A percentile compares a stretch with the other conserved stretches of the same genome.
Evolutionary conservation across 1,284 basidiomycete species (phyloP).

Genomic region (Tetrapyrgos nigripes): DNA sequence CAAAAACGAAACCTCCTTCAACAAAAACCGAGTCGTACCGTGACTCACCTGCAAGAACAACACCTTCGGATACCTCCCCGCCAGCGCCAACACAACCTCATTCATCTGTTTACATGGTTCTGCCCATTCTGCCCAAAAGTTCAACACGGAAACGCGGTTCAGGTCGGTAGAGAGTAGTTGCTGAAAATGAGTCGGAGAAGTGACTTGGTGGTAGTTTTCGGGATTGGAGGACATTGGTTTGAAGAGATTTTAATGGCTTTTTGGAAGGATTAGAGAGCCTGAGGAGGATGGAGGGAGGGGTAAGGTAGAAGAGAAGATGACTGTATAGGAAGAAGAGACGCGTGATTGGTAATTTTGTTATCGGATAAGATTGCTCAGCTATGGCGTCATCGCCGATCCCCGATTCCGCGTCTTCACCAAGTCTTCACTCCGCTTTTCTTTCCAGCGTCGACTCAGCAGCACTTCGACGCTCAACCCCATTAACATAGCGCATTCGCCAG

Average conservation of each 20-base stretch:
- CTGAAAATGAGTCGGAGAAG: constrained; percentile 78
- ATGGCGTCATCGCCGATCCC: not conserved
- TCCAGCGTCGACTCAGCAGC: too few relatives aligned
- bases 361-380: constrained; percentile 6
- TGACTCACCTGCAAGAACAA: constrained; percentile 74
- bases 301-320: too few relatives aligned
- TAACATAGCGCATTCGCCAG: too few relatives aligned
- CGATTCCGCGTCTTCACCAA: too few relatives aligned
- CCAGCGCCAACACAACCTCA: constrained; percentile 72
- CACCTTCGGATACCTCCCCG: constrained; percentile 72
- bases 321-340: too few relatives aligned
- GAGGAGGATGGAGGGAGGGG: too few relatives aligned
- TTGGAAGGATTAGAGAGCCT: too few relatives aligned
- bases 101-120: constrained; percentile 91
- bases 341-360: too few relatives aligned
- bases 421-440: too few relatives aligned
- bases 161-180: constrained; percentile 78
- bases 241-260: constrained; percentile 4
- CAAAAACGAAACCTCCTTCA: not conserved
- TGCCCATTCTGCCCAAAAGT: constrained; percentile 95
- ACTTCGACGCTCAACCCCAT: too few relatives aligned
- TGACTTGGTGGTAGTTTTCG: constrained; percentile 59
- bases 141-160: constrained; percentile 81
- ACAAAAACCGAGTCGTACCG: not conserved
- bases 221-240: constrained; percentile 44